These are phyloP conservation scores for Phytophthora cajani DNA, from an alignment of 352 stramenopile genomes.

Conservation along the genomic window DNA sequence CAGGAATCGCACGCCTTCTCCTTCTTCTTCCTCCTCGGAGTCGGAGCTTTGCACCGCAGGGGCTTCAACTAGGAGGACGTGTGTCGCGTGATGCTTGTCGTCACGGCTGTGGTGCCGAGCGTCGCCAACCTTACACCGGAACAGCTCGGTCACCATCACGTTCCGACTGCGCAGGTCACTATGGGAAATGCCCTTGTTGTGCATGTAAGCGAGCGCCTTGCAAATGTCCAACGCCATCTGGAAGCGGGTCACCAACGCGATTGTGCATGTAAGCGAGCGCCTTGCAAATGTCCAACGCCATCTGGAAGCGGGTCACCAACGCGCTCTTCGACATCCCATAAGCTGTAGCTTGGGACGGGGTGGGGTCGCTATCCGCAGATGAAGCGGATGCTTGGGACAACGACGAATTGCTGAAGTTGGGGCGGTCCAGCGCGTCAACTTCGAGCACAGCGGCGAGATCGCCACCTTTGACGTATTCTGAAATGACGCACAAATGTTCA, in stretches of 20 bases:
- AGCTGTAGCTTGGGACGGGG: conserved; percentile 12
- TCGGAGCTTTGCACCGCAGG: conserved; percentile 16
- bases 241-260: conserved; percentile 51
- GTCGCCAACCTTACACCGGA: conserved; percentile 69
- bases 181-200: conserved; percentile 60
- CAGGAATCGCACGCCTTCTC: conserved; percentile 45
- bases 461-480: conserved; percentile 67
- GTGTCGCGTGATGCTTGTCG: conserved; percentile 29
- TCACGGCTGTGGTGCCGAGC: conserved; percentile 48
- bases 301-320: conserved; percentile 55
- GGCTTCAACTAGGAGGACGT: conserved; percentile 27
- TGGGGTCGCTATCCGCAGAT: conserved; percentile 18
- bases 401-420: conserved; percentile 28
- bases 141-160: conserved; percentile 63
- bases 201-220: conserved; percentile 57
- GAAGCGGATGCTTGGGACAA: conserved; percentile 8
- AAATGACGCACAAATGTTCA: conserved; percentile 73
- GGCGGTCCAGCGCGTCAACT: conserved; percentile 46
- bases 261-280: conserved; percentile 64
- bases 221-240: conserved; percentile 69
- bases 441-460: conserved; percentile 69
- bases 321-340: conserved; percentile 39
- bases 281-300: conserved; percentile 64
- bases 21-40: conserved; percentile 40
- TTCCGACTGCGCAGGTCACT: conserved; percentile 75